Base-by-base conservation (phyloP, 2,329 filamentous ascomycete species). In the Phyllosticta citriasiana region DNA sequence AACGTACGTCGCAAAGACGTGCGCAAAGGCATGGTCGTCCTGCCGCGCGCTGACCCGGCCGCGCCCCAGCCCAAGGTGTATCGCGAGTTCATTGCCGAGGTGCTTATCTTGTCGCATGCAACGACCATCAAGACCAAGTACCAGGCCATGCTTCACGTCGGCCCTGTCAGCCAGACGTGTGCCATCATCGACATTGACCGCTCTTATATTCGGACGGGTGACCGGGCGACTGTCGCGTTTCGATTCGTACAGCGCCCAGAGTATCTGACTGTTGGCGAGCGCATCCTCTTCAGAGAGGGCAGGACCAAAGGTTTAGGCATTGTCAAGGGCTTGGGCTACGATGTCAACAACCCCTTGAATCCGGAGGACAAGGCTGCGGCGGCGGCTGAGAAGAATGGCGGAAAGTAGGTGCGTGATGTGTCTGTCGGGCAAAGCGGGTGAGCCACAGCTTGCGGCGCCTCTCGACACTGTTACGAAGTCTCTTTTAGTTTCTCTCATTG, bases 121-220 rank as follows among this genome's bases (percentile, higher is more conserved):
- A 99, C 94, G 0, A 99, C 94, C 53, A 99, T 99, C 74, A 94
- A 96, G 74, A 91, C 87, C 0, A 93, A 91, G 69, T 99, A 99
- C 67, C 94, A 99, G 77, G 94, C 94, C 0, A 99, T 97, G 92
- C 82, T 99, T 24, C 94, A 99, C 68, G 92, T 99, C 4, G 94
- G 94, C 0, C 89, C 94, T 0, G 89, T 99, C 53, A 91, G 88
- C 51, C 94, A 99, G 76, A 99, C 94, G 0, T 99, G 94, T 71
- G 87, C 91, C 10, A 97, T 99, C 71, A 96, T 99, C 69, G 94
- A 97, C 70, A 94, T 99, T 66, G 94, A 99, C 72, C 86, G 93
- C n/a, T 88, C 89, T 26, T 94, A 92, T 69, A 97, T 99, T 66
- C 85, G 94, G 7, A 97, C 93, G 0, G 94, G 94, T 9, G 94